phyloP scores from a whole-genome alignment of 345 rosid species.

The Erysimum cheiranthoides region DNA sequence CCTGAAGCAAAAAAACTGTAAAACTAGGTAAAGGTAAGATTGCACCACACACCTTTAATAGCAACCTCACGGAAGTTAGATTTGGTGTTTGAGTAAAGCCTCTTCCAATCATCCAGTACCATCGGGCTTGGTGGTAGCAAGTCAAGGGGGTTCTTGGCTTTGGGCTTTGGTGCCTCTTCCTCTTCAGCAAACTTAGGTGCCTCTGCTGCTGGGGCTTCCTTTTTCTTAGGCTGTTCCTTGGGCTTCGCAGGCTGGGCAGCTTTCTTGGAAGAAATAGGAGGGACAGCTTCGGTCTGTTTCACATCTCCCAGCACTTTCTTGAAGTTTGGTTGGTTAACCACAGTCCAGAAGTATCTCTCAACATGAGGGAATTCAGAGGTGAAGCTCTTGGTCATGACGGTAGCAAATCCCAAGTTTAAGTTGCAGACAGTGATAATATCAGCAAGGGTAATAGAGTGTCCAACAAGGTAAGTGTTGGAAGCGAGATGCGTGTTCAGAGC shows the following conservation, averaged over 20 bases:
- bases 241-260: slow-evolving; percentile 71
- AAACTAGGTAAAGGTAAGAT: background rate
- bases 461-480: slow-evolving; percentile 86
- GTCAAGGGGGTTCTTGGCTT: slow-evolving; percentile 94
- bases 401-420: slow-evolving; percentile 58
- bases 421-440: slow-evolving; percentile 84
- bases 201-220: slow-evolving; percentile 57
- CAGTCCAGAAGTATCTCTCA: slow-evolving; percentile 97
- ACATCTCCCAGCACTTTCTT: slow-evolving; percentile 82
- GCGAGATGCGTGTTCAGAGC: slow-evolving; percentile 78
- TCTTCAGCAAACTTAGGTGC: slow-evolving; percentile 53
- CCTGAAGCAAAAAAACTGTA: background rate
- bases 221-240: slow-evolving; percentile 74
- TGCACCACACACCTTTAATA: slow-evolving; percentile 65
- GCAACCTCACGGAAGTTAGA: slow-evolving; percentile 97
- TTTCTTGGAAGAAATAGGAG: slow-evolving; percentile 66
- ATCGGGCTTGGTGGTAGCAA: slow-evolving; percentile 90
- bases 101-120: slow-evolving; percentile 98
- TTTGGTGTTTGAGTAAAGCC: slow-evolving; percentile 97
- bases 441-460: slow-evolving; percentile 87
- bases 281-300: slow-evolving; percentile 75
- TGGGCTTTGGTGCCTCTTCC: slow-evolving; percentile 84
- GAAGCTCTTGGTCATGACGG: slow-evolving; percentile 74
- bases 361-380: slow-evolving; percentile 93
- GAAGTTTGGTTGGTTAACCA: slow-evolving; percentile 91